Percentiles rank a stretch among this genome's conserved stretches.
Conservation (phyloP, 345 rosid genomes). For the Camelina laxa region DNA sequence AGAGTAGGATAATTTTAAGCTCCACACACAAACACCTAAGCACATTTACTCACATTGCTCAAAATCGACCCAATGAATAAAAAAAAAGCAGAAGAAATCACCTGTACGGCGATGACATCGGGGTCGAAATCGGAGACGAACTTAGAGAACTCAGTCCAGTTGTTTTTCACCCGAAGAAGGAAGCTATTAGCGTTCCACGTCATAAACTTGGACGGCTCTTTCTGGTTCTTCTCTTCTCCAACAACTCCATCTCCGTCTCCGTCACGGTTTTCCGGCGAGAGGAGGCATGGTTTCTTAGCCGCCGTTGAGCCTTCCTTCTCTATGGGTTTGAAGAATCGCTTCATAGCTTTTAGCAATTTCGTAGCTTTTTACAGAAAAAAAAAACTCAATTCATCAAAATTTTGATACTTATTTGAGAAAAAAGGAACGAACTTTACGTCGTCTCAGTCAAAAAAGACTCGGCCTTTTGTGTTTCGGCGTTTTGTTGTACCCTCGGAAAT, state of each 20-base stretch:
- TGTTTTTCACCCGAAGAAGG: conserved; percentile 86
- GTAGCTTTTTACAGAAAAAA: background rate
- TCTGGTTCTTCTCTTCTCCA: conserved; percentile 41
- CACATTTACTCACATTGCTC: conserved; percentile 31
- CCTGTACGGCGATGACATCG: conserved; percentile 90
- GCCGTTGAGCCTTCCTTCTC: conserved; percentile 68
- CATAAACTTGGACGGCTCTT: conserved; percentile 76
- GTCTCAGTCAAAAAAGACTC: conserved; percentile 17
- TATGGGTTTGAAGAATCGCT: conserved; percentile 92
- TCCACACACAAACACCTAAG: conserved; percentile 7
- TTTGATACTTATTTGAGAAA: background rate
- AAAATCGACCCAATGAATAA: background rate
- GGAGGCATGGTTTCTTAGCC: conserved; percentile 71
- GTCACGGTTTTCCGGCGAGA: conserved; percentile 45
- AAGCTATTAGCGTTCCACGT: conserved; percentile 98
- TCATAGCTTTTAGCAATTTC: conserved; percentile 53
- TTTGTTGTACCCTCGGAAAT: background rate
- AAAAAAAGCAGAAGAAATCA: conserved; percentile 21
- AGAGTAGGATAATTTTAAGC: background rate
- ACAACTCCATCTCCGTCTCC: conserved; percentile 27
- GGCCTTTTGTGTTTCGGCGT: background rate
- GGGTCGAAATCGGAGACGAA: conserved; percentile 73
- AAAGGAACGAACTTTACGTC: conserved; percentile 20
- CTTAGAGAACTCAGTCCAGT: conserved; percentile 81
- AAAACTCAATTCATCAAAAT: background rate